Conservation (phyloP, 805 yeast genomes). For the Candida ponderosae region DNA sequence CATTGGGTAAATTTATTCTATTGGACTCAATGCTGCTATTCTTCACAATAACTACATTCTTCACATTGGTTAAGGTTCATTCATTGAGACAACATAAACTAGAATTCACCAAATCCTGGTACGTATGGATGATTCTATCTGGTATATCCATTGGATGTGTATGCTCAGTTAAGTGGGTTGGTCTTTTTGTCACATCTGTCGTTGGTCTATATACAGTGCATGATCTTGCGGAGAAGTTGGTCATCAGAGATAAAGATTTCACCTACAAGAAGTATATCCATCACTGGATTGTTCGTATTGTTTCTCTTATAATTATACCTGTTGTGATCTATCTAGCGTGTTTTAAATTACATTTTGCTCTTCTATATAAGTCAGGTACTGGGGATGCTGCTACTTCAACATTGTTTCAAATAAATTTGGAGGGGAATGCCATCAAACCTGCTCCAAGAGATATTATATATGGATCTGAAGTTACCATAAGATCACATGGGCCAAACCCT, state of each 20-base stretch:
- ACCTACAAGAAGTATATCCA: slow-evolving; percentile 28
- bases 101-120: slow-evolving; percentile 35
- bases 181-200: slow-evolving; percentile 55
- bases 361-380: slow-evolving; percentile 76
- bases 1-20: slow-evolving; percentile 66
- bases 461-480: slow-evolving; percentile 39
- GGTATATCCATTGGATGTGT: slow-evolving; percentile 77
- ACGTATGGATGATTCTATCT: slow-evolving; percentile 48
- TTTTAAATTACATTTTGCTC: slow-evolving; percentile 74
- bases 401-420: slow-evolving; percentile 79
- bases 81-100: slow-evolving; percentile 27
- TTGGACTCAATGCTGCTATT: slow-evolving; percentile 71
- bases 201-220: slow-evolving; percentile 52
- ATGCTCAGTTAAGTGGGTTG: slow-evolving; percentile 83
- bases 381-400: slow-evolving; percentile 92
- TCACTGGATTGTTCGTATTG: slow-evolving; percentile 71
- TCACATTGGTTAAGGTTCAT: slow-evolving; percentile 50
- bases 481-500: slow-evolving; percentile 68
- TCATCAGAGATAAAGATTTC: slow-evolving; percentile 15
- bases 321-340: slow-evolving; percentile 55
- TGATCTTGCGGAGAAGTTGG: slow-evolving; percentile 41
- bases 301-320: slow-evolving; percentile 67
- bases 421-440: slow-evolving; percentile 56
- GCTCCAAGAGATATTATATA: slow-evolving; percentile 60
- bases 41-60: slow-evolving; percentile 66